phyloP scores from a whole-genome alignment of 2,329 filamentous ascomycete genomes.

The Thelonectria olida region DNA sequence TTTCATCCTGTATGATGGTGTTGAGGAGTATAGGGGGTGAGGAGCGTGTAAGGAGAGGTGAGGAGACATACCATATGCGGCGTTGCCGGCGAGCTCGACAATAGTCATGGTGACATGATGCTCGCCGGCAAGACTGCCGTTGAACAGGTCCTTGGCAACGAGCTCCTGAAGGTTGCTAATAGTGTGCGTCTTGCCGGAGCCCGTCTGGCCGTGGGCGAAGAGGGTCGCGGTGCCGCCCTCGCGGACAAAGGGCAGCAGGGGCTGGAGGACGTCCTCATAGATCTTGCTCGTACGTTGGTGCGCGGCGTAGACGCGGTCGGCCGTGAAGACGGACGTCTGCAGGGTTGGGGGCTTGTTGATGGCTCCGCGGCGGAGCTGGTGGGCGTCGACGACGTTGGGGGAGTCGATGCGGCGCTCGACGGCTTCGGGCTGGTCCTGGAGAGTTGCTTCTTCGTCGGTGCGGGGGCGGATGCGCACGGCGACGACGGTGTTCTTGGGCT shows the following conservation, averaged over 20 bases:
- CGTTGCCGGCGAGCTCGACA: constrained; percentile 51
- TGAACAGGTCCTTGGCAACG: constrained; percentile 48
- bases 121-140: constrained; percentile 31
- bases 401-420: constrained; percentile 37
- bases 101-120: constrained; percentile 49
- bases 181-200: constrained; percentile 59
- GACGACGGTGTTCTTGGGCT: no score
- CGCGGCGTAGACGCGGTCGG: constrained; percentile 49
- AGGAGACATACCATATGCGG: constrained; percentile 40
- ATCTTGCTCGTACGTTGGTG: constrained; percentile 49
- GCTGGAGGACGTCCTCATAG: constrained; percentile 51
- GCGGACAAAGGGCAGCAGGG: constrained; percentile 56
- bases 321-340: constrained; percentile 47
- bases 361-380: constrained; percentile 47
- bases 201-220: constrained; percentile 59
- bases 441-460: constrained; percentile 44
- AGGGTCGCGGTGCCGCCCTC: constrained; percentile 58
- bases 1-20: neutral
- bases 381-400: constrained; percentile 45
- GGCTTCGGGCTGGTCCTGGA: constrained; percentile 39
- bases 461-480: constrained; percentile 49
- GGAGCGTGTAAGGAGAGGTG: no score
- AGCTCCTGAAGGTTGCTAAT: constrained; percentile 53
- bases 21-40: neutral
- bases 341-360: constrained; percentile 42